Base-by-base conservation (phyloP, 1,284 basidiomycete species). In the Microbotryum lychnidis-dioicae region DNA sequence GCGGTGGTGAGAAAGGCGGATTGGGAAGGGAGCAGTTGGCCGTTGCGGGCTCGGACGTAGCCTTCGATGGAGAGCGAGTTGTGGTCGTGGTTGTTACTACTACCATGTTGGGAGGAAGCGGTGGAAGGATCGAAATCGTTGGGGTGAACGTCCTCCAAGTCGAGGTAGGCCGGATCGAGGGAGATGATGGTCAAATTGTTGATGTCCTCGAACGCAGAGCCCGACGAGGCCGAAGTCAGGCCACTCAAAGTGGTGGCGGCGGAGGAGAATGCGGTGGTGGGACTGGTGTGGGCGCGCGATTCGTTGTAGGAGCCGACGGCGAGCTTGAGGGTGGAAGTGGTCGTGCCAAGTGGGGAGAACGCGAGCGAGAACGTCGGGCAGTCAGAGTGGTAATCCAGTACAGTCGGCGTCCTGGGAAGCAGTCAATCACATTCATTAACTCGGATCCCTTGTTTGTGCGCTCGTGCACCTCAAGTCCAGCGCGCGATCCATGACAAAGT, bases 181-280 rank as follows among this genome's bases (percentile, higher is more conserved):
- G 87, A 87, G n/a, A 87, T 79, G 67, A 91, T 79, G 29, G 87
- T 87, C 64, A 91, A 86, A 51, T 85, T 82, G 75, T 91, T 91
- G 69, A 83, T 81, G 75, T 49, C 54, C 18, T 63, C 58, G 47
- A 60, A 61, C 23, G 53, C 33, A 20, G 54, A 10, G 31, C 31
- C 7, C 31, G 31, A 31, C 31, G 31, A 31, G 31, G 31, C 31
- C 27, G 50, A 6, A 0, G 12, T 18, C 12, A 18, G 14, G 12
- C 37, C 37, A 18, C 37, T 42, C 16, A 16, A 42, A 4, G 14
- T 42, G 1, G 12, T 42, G 45, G 46, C n/a, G 4, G 37, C n/a
- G 12, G 37, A 14, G 12, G 56, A 10, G 4, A 50, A 16, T 1
- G 54, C 23, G 5, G 58, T 18, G 20, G 53, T 45, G 42, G 42